A percentile compares a stretch with the other conserved stretches of the same genome.
Evolutionary conservation across 768 basidiomycete species (phyloP).

Genomic region (Pulveroboletus sp.): DNA sequence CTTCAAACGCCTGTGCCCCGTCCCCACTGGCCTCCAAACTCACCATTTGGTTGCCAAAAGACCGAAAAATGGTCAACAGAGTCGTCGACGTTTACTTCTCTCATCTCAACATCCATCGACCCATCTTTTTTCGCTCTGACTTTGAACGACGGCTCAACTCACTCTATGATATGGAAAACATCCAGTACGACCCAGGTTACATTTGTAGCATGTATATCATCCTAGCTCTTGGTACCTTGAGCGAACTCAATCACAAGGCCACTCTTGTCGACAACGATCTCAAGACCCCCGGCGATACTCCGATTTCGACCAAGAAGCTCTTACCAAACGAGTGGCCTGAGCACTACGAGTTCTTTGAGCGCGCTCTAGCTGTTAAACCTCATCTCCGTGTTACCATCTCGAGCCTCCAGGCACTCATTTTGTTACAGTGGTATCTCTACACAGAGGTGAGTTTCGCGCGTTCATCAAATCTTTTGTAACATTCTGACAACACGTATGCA

Average conservation of each 20-base stretch:
- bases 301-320: constrained; percentile 50
- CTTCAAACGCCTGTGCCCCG: constrained; percentile 35
- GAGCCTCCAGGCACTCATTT: constrained; percentile 76
- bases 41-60: constrained; percentile 69
- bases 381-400: constrained; percentile 79
- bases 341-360: constrained; percentile 81
- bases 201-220: constrained; percentile 75
- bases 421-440: constrained; percentile 87
- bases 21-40: constrained; percentile 26
- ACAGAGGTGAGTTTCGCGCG: constrained; percentile 55
- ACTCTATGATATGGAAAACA: constrained; percentile 54
- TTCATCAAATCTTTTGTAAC: neutral
- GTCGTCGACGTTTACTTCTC: constrained; percentile 71
- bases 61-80: constrained; percentile 56
- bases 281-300: constrained; percentile 29
- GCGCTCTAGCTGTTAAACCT: constrained; percentile 72
- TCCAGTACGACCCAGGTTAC: constrained; percentile 69
- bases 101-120: constrained; percentile 75
- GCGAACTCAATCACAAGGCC: constrained; percentile 72
- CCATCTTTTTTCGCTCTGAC: constrained; percentile 64
- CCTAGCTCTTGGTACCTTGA: constrained; percentile 75
- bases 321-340: constrained; percentile 66
- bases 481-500: constrained; percentile 28
- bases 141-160: constrained; percentile 62
- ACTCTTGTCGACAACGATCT: constrained; percentile 46